Percentiles rank a stretch among this genome's conserved stretches.
Evolutionary conservation across 208 protist species (phyloP).

Genomic region (Porcisia deanei): DNA sequence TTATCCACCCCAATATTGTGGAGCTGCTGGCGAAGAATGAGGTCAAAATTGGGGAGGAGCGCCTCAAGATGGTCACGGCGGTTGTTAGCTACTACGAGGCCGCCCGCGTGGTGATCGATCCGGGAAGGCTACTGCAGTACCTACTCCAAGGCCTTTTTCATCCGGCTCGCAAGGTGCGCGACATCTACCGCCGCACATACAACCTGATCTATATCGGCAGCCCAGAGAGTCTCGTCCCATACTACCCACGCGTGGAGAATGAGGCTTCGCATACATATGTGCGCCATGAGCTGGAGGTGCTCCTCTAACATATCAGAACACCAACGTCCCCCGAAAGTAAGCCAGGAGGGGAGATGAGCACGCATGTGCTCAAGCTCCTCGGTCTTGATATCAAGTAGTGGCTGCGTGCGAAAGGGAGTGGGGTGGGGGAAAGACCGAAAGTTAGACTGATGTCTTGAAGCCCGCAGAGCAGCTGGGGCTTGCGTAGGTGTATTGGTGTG

Average conservation of each 20-base stretch:
- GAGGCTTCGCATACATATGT: slow-evolving; percentile 53
- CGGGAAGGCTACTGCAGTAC: slow-evolving; percentile 95
- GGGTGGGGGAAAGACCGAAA: neutral
- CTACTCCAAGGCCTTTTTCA: slow-evolving; percentile 98
- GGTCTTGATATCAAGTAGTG: neutral
- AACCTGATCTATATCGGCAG: slow-evolving; percentile 98
- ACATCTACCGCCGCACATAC: slow-evolving; percentile 99
- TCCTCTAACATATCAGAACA: slow-evolving; percentile 40
- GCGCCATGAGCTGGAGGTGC: slow-evolving; percentile 77
- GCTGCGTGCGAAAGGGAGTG: neutral
- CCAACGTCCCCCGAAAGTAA: neutral
- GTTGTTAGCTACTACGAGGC: slow-evolving; percentile 99
- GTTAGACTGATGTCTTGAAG: neutral
- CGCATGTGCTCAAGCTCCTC: neutral
- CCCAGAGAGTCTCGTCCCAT: slow-evolving; percentile 95
- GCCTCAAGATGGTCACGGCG: slow-evolving; percentile 91
- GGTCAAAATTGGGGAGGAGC: slow-evolving; percentile 73
- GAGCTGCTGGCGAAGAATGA: slow-evolving; percentile 96
- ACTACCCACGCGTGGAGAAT: slow-evolving; percentile 92
- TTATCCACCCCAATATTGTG: slow-evolving; percentile 99
- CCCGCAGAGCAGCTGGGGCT: neutral
- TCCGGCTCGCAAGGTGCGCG: slow-evolving; percentile 97
- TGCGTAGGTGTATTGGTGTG: neutral
- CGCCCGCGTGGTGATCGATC: slow-evolving; percentile 94
- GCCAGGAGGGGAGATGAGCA: neutral